These are phyloP conservation scores for Calendula officinalis DNA, from an alignment of 129 eudicot genomes.

Conservation along the genomic window DNA sequence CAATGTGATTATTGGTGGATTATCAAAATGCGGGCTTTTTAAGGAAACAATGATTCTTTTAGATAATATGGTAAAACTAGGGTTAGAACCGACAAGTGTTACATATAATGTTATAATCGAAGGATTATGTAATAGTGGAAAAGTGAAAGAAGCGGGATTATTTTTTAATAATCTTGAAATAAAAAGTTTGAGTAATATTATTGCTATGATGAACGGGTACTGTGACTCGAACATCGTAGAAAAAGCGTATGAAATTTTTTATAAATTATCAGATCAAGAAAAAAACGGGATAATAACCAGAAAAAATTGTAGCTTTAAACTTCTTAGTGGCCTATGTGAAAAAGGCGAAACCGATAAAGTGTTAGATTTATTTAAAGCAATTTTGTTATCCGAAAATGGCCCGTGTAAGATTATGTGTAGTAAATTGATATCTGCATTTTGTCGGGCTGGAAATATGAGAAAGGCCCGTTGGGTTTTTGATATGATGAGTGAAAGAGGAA, in stretches of 20 bases:
- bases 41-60: constrained; percentile 31
- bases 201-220: constrained; percentile 62
- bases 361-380: constrained; percentile 35
- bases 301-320: constrained; percentile 40
- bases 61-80: constrained; percentile 43
- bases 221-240: constrained; percentile 46
- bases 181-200: constrained; percentile 48
- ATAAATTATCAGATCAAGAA: constrained; percentile 40
- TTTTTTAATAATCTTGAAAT: constrained; percentile 48
- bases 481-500: constrained; percentile 44
- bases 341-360: constrained; percentile 46
- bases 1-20: constrained; percentile 57
- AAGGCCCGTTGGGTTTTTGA: constrained; percentile 58
- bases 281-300: constrained; percentile 32
- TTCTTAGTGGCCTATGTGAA: constrained; percentile 49
- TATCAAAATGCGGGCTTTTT: constrained; percentile 47
- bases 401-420: constrained; percentile 49
- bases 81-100: constrained; percentile 43
- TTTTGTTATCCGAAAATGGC: constrained; percentile 35
- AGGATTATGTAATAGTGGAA: constrained; percentile 58
- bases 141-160: constrained; percentile 55
- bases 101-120: constrained; percentile 52
- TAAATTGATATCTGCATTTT: constrained; percentile 52
- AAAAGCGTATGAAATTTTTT: constrained; percentile 52
- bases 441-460: constrained; percentile 54